Base-by-base conservation (phyloP, 164 flowering plant species). In the Santalum album region DNA sequence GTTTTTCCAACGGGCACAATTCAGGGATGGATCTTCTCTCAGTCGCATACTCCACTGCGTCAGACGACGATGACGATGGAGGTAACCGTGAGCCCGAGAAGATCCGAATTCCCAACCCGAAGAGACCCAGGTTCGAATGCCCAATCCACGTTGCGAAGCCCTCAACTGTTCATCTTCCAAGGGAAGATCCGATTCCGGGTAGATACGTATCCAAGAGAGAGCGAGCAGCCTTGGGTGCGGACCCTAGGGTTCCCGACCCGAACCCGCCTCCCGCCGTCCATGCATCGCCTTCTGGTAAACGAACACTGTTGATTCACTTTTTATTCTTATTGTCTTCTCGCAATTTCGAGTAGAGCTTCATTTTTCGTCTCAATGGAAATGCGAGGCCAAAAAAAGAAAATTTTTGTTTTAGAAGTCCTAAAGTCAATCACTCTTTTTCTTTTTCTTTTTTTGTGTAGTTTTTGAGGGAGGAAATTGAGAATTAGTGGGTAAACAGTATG, bases 141-240 rank as follows among this genome's bases (percentile, higher is more conserved):
- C 54, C 64, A 2, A 11, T 21, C 24, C 48, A 34, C 15, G 49
- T 2, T 2, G 5, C 53, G 11, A 53, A 34, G 11, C 44, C 53
- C 11, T 36, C 51, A n/a, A 21, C 42, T 1, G 18, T 17, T 9
- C 36, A 24, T 47, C 47, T 25, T 35, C 67, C 63, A 36, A 46
- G 18, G 7, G 82, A 75, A 60, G 66, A 29, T 29, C 70, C 72
- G 19, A 43, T 80, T 65, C 68, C 91, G 0, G 95, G 98, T 1
- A 65, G 91, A 48, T 87, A 90, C 65, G 38, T 90, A 1, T 87
- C 98, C 38, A 90, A 87, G 71, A 59, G 95, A 66, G 90, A 87
- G 66, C 74, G 87, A 39, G 80, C 83, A 1, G 51, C 68, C 21
- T 26, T 57, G 25, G 63, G 59, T 35, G 38, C 77, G 1, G 32